Percentiles rank a stretch among this genome's conserved stretches.
These are phyloP conservation scores for Helicostylum pulchrum DNA, from an alignment of 192 early-diverging fungal genomes.

Conservation along the genomic window DNA sequence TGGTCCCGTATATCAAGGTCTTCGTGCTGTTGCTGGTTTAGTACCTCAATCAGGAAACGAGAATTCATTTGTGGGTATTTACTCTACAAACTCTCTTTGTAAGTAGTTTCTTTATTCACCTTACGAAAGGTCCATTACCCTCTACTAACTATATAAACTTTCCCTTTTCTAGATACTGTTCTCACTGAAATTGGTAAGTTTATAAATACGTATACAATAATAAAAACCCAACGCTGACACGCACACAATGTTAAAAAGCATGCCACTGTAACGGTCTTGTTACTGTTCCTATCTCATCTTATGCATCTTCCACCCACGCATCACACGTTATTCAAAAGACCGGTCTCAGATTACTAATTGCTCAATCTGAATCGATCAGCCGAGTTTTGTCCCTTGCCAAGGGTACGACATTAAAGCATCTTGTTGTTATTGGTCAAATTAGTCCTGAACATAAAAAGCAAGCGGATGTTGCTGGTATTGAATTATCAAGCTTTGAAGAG, in stretches of 20 bases:
- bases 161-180: slow-evolving; percentile 16
- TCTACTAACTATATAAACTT: neutral
- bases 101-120: no score
- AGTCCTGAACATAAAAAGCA: slow-evolving; percentile 1
- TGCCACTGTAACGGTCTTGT: slow-evolving; percentile 28
- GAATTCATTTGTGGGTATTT: slow-evolving; percentile 36
- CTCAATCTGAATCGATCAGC: neutral
- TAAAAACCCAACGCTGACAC: neutral
- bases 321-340: slow-evolving; percentile 26
- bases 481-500: slow-evolving; percentile 21
- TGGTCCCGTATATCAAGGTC: slow-evolving; percentile 7
- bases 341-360: slow-evolving; percentile 1
- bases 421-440: slow-evolving; percentile 25
- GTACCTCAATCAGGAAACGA: slow-evolving; percentile 24
- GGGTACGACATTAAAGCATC: slow-evolving; percentile 16
- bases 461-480: slow-evolving; percentile 12
- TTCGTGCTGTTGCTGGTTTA: slow-evolving; percentile 20
- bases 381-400: slow-evolving; percentile 9
- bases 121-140: neutral
- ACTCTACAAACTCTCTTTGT: slow-evolving; percentile 36
- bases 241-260: neutral
- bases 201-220: neutral
- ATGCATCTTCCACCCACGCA: slow-evolving; percentile 19
- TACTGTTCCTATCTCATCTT: slow-evolving; percentile 29
- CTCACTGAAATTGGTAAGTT: slow-evolving; percentile 14